Base-by-base conservation (phyloP, 148 eudicot genomes). In the Cornus kousa region DNA sequence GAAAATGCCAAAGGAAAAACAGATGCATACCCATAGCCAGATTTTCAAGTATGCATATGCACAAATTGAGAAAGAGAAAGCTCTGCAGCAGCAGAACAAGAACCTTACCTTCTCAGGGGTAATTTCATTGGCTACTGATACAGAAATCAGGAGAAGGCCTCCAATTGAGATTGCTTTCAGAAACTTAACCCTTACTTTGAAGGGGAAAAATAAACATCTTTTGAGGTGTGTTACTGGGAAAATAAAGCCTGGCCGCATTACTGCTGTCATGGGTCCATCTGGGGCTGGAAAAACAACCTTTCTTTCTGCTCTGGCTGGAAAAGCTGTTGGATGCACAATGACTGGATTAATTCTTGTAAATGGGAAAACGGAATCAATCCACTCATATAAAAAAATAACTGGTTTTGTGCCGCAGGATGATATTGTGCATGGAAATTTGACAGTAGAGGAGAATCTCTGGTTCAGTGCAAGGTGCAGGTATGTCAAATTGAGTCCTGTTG, bases 331-430 rank as follows among this genome's bases (percentile, higher is more conserved):
- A 57, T 92, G 93, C 86, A 85, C 19, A 24, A 84, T 78, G 66
- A 89, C 82, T 73, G 97, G 97, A 71, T 79, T 74, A 59, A 84
- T 92, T 76, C 89, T 86, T 74, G 81, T 92, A 50, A 92, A 92
- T 81, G 91, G 94, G 13, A 88, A 81, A 74, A 77, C 85, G 9
- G 91, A 86, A 67, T 85, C 92, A 37, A 89, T 92, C 55, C 90
- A 82, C 48, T 92, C 94, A 0, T 92, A 92, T 84, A 86, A 80
- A 79, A 92, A 90, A 80, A 90, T 92, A 10, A 86, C 86, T 46
- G 97, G 97, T 22, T 92, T 90, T 92, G 97, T 92, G 74, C 97
- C 97, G 62, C 97, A 92, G 80, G 97, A 92, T 85, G 97, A 92
- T 83, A 88, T 92, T 71, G 93, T 92, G 73, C 93, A 92, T 82